phyloP scores from a whole-genome alignment of 495 filamentous ascomycete genomes.

The Chaetomium fimeti region DNA sequence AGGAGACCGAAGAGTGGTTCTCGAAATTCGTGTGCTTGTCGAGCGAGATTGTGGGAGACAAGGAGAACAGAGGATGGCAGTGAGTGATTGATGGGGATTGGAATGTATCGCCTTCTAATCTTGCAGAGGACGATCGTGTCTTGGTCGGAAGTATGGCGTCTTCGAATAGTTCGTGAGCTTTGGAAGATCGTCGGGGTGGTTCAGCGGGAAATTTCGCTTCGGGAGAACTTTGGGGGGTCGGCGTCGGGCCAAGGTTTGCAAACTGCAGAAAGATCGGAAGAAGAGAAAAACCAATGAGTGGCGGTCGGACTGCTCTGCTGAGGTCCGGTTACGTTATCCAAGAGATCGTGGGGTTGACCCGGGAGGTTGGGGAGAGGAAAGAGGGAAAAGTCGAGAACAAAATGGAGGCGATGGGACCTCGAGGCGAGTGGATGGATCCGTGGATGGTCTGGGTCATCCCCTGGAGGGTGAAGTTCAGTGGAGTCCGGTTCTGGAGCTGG shows the following conservation, averaged over 20 bases:
- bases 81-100: background rate
- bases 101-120: background rate
- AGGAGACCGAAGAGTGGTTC: background rate
- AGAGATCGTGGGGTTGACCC: slow-evolving; percentile 12
- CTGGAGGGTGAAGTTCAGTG: background rate
- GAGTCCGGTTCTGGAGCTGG: background rate
- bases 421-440: slow-evolving; percentile 15
- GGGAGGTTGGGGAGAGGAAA: slow-evolving; percentile 14
- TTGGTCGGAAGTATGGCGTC: slow-evolving; percentile 3
- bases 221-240: background rate
- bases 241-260: background rate
- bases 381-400: slow-evolving; percentile 14
- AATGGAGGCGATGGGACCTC: slow-evolving; percentile 7
- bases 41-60: background rate
- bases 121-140: slow-evolving; percentile 2
- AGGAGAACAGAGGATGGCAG: background rate
- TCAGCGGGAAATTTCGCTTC: background rate
- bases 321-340: background rate
- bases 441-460: background rate
- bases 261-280: slow-evolving; percentile 6
- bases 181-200: background rate
- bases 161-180: background rate
- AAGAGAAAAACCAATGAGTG: slow-evolving; percentile 12
- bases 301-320: background rate
- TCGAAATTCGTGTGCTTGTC: background rate